Evolutionary conservation across 768 basidiomycete species (phyloP).

Genomic region (Clavaria fumosa): DNA sequence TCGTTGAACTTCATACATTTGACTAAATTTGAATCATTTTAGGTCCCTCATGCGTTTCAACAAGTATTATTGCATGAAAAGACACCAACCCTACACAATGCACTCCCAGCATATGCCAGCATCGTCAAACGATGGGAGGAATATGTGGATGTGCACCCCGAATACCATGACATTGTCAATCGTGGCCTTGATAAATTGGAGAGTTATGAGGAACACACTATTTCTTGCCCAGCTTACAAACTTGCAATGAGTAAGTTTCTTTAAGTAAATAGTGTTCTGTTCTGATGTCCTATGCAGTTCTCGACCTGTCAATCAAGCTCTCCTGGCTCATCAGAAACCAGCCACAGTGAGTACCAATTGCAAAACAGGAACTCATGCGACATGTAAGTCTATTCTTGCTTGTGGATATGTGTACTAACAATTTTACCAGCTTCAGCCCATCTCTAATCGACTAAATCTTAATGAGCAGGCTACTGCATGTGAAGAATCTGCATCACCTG

Average conservation of each 20-base stretch:
- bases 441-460: too few relatives aligned
- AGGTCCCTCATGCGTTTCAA: slow-evolving; percentile 21
- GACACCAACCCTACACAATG: slow-evolving; percentile 16
- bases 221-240: slow-evolving; percentile 13
- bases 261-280: too few relatives aligned
- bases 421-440: too few relatives aligned
- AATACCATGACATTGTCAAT: slow-evolving; percentile 11
- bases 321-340: too few relatives aligned
- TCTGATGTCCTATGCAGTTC: too few relatives aligned
- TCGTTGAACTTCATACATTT: background rate
- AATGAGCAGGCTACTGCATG: too few relatives aligned
- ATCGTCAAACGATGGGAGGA: slow-evolving; percentile 15
- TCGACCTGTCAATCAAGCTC: too few relatives aligned
- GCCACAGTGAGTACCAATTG: too few relatives aligned
- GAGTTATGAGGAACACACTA: slow-evolving; percentile 11
- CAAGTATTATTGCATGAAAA: slow-evolving; percentile 17
- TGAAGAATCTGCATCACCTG: too few relatives aligned
- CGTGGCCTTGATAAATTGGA: slow-evolving; percentile 17
- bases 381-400: too few relatives aligned
- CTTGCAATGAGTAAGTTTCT: slow-evolving; percentile 16
- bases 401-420: too few relatives aligned
- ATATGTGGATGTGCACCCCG: slow-evolving; percentile 6
- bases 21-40: background rate
- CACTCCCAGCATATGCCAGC: slow-evolving; percentile 15
- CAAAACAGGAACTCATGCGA: too few relatives aligned